These are phyloP conservation scores for Mycosphaerella sp. DNA, from an alignment of 2,329 filamentous ascomycete species.

Conservation along the genomic window DNA sequence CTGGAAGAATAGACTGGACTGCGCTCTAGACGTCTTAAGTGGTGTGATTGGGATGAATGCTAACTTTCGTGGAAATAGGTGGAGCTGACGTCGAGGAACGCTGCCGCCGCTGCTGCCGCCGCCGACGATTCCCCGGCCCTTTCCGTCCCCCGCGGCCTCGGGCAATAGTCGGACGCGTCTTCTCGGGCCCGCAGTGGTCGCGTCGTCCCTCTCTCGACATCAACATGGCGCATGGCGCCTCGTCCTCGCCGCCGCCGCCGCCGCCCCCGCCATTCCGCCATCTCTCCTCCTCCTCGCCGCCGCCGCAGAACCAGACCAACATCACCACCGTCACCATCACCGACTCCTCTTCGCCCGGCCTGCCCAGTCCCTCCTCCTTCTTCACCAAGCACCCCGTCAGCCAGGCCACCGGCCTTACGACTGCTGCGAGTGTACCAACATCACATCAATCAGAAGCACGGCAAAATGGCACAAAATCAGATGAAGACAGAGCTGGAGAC, in stretches of 20 bases:
- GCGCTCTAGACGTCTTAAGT: no score
- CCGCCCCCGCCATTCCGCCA: neutral
- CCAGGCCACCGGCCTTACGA: conserved; percentile 15
- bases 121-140: neutral
- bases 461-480: neutral
- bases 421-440: conserved; percentile 11
- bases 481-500: neutral
- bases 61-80: no score
- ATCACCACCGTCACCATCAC: conserved; percentile 1
- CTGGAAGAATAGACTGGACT: no score
- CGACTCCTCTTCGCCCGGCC: conserved; percentile 19
- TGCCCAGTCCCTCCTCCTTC: conserved; percentile 17
- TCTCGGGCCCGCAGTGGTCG: neutral
- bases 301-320: conserved; percentile 11
- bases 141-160: neutral
- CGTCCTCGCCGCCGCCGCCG: conserved; percentile 18
- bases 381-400: conserved; percentile 6
- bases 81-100: no score
- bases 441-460: neutral
- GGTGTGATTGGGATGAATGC: no score
- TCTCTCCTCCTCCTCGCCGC: conserved; percentile 18
- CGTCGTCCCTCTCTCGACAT: neutral
- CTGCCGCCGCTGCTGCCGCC: no score
- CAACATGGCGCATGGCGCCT: conserved; percentile 16
- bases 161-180: neutral